Evolutionary conservation across 176 grass and related monocot genomes (phyloP).

Genomic region (Avena eriantha): DNA sequence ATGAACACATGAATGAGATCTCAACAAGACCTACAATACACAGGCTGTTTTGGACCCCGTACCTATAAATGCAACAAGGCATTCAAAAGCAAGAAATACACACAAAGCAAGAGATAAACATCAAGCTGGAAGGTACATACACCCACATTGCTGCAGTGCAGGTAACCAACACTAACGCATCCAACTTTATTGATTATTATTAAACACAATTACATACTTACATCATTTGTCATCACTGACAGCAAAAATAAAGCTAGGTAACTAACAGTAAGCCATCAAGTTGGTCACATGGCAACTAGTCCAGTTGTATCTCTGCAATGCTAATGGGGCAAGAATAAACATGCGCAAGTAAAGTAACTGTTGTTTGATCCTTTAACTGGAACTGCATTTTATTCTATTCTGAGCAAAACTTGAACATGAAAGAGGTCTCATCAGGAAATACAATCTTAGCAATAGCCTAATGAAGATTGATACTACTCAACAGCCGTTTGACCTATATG

Average conservation of each 20-base stretch:
- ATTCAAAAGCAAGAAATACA: background rate
- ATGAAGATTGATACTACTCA: background rate
- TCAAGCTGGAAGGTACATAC: background rate
- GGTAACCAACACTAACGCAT: background rate
- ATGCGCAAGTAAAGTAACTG: background rate
- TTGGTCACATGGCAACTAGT: background rate
- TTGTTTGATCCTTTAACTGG: background rate
- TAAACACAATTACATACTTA: no score
- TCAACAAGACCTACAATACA: background rate
- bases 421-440: background rate
- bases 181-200: no score
- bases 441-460: background rate
- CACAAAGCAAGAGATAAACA: background rate
- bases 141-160: background rate
- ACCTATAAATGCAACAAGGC: background rate
- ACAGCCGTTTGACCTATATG: background rate
- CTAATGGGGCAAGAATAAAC: background rate
- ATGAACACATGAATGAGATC: no score
- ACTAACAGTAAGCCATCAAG: background rate
- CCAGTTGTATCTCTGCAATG: background rate
- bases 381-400: background rate
- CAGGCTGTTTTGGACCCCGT: no score
- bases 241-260: background rate
- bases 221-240: no score
- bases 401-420: background rate